Evolutionary conservation across 148 eudicot genomes (phyloP).

Genomic region (Rhododendron mucronatum): DNA sequence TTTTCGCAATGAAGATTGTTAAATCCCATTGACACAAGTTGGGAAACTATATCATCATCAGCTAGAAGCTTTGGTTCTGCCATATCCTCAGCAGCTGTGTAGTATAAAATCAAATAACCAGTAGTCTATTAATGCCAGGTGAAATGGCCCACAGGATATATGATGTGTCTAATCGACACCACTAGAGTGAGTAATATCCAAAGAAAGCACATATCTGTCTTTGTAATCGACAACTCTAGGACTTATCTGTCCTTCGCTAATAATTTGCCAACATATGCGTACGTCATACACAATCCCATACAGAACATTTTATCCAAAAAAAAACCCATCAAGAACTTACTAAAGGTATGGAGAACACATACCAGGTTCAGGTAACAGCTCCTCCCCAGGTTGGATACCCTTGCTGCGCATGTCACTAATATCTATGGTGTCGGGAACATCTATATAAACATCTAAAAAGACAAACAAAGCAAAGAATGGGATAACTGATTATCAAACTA

Average conservation of each 20-base stretch:
- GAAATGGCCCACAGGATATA: neutral
- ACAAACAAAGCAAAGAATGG: slow-evolving; percentile 7
- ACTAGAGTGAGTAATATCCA: neutral
- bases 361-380: slow-evolving; percentile 93
- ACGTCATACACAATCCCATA: neutral
- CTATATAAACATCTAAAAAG: slow-evolving; percentile 80
- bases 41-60: slow-evolving; percentile 65
- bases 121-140: neutral
- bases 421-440: slow-evolving; percentile 90
- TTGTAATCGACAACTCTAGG: neutral
- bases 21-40: slow-evolving; percentile 89
- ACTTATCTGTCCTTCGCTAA: neutral
- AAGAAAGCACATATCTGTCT: neutral
- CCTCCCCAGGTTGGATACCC: slow-evolving; percentile 94
- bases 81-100: slow-evolving; percentile 36
- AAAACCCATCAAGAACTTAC: neutral
- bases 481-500: neutral
- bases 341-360: neutral
- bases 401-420: slow-evolving; percentile 90
- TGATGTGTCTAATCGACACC: neutral
- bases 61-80: slow-evolving; percentile 39
- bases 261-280: neutral
- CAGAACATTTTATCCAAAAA: neutral
- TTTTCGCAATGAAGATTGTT: slow-evolving; percentile 65
- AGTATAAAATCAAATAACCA: neutral